A percentile compares a stretch with the other conserved stretches of the same genome.
phyloP scores from a whole-genome alignment of 2,329 filamentous ascomycete genomes.

The Ophiostoma angusticollis region DNA sequence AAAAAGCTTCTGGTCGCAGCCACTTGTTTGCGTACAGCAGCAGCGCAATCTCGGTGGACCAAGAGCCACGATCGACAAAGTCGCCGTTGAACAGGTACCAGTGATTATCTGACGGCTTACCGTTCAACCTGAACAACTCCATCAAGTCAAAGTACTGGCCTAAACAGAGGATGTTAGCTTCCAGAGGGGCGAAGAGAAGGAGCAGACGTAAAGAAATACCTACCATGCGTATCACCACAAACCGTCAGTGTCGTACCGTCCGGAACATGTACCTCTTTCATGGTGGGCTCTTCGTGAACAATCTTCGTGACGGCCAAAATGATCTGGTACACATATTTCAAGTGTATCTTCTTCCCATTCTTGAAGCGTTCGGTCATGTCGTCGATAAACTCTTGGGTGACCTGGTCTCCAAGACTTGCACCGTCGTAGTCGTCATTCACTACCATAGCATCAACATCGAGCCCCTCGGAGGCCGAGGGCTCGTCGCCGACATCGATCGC shows the following conservation, averaged over 20 bases:
- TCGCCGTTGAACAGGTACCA: slow-evolving; percentile 97
- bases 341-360: slow-evolving; percentile 85
- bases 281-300: slow-evolving; percentile 83
- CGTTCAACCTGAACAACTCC: slow-evolving; percentile 89
- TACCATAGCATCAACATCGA: slow-evolving; percentile 75
- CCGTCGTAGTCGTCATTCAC: slow-evolving; percentile 83
- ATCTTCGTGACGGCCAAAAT: slow-evolving; percentile 80
- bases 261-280: slow-evolving; percentile 84
- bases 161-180: slow-evolving; percentile 22
- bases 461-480: slow-evolving; percentile 78
- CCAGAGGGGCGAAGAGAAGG: background rate
- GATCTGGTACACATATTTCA: slow-evolving; percentile 97
- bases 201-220: background rate
- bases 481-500: slow-evolving; percentile 90
- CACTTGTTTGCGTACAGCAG: slow-evolving; percentile 95
- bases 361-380: slow-evolving; percentile 97
- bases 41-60: slow-evolving; percentile 94
- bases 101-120: slow-evolving; percentile 71
- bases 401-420: slow-evolving; percentile 59
- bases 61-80: slow-evolving; percentile 94
- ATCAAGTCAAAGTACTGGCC: slow-evolving; percentile 96
- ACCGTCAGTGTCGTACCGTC: slow-evolving; percentile 74
- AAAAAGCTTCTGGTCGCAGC: slow-evolving; percentile 77
- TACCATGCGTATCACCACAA: slow-evolving; percentile 93
- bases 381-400: slow-evolving; percentile 94